A percentile compares a stretch with the other conserved stretches of the same genome.
Evolutionary conservation across 2,329 filamentous ascomycete species (phyloP).

Genomic region (Neofusicoccum ribis): DNA sequence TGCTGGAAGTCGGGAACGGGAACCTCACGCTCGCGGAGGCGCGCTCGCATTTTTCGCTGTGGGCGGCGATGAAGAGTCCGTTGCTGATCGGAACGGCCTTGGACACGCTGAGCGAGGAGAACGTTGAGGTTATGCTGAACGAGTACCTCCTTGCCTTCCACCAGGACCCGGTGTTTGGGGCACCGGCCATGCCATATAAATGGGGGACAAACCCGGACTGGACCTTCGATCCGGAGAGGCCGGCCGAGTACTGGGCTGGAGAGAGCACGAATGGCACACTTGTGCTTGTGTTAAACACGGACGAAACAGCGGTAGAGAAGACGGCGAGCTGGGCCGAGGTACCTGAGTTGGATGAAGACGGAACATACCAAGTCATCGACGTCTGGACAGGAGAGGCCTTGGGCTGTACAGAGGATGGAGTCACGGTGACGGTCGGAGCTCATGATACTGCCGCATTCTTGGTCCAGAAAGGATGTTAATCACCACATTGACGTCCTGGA

Average conservation of each 20-base stretch:
- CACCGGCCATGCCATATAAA: conserved; percentile 41
- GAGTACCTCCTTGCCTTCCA: conserved; percentile 46
- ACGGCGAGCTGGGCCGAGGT: conserved; percentile 26
- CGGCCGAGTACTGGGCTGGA: conserved; percentile 33
- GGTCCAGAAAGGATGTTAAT: conserved; percentile 14
- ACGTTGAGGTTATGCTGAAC: conserved; percentile 43
- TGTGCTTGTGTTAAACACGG: conserved; percentile 32
- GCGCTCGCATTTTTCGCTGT: conserved; percentile 41
- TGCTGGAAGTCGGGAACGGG: conserved; percentile 45
- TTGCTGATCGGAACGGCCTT: conserved; percentile 46
- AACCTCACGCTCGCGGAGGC: conserved; percentile 33
- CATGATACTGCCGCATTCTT: conserved; percentile 26
- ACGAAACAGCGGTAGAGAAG: conserved; percentile 22
- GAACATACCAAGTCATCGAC: conserved; percentile 25
- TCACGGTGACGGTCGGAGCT: conserved; percentile 21
- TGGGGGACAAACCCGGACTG: conserved; percentile 53
- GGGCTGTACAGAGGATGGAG: conserved; percentile 21
- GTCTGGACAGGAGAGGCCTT: conserved; percentile 27
- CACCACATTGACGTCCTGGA: no score
- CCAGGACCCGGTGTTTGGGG: conserved; percentile 46
- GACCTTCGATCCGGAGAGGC: conserved; percentile 46
- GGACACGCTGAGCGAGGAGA: conserved; percentile 38
- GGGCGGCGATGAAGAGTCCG: conserved; percentile 45
- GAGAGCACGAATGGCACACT: conserved; percentile 27
- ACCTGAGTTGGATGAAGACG: conserved; percentile 23